Percentiles rank a stretch among this genome's conserved stretches.
Evolutionary conservation across 257 asterid species (phyloP).

Genomic region (Gardenia jasminoides): DNA sequence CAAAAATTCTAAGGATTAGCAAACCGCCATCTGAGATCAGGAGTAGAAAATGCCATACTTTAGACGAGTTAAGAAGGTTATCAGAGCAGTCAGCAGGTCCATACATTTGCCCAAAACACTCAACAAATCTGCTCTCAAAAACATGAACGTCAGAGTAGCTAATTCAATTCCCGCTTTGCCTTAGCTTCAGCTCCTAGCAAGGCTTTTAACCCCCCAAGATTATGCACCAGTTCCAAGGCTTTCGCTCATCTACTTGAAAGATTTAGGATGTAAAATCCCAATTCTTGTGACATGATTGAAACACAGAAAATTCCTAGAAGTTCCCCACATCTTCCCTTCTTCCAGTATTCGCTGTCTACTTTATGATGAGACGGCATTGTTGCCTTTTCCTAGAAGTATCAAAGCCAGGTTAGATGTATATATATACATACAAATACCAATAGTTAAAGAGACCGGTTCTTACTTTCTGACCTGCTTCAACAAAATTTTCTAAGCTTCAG

Average conservation of each 20-base stretch:
- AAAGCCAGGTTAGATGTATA: too few relatives aligned
- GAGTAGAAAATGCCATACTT: neutral
- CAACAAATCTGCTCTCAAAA: neutral
- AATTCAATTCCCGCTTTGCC: too few relatives aligned
- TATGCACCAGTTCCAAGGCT: neutral
- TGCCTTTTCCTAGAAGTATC: neutral
- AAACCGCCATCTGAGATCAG: neutral
- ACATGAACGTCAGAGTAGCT: neutral
- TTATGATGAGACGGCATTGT: neutral
- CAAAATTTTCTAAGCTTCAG: neutral
- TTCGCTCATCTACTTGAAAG: neutral
- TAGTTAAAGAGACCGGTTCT: neutral
- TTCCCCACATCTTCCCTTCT: neutral
- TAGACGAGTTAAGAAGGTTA: neutral
- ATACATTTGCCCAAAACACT: too few relatives aligned
- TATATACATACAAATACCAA: neutral
- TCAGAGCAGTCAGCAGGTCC: neutral
- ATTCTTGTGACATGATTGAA: neutral
- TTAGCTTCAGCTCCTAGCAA: neutral
- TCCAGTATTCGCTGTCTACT: neutral
- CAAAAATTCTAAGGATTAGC: neutral
- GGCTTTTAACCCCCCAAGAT: neutral
- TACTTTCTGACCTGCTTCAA: conserved; percentile 3
- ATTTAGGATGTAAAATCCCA: neutral
- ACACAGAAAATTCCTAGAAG: neutral